Conservation (phyloP, 1,284 basidiomycete species). For the Athelia sp. region DNA sequence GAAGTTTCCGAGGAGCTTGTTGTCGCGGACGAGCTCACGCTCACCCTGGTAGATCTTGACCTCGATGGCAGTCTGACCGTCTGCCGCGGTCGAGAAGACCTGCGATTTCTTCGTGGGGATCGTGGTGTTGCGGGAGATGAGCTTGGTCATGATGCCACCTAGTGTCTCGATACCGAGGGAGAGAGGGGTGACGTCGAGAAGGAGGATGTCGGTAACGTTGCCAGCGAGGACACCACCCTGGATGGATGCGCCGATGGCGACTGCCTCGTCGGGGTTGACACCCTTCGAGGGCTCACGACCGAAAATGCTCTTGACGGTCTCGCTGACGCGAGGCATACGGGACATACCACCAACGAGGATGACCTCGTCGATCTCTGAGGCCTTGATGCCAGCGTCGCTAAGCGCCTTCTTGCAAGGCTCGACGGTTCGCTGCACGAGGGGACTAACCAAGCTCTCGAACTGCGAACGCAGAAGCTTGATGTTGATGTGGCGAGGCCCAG, state of each 20-base stretch:
- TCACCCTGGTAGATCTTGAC: constrained; percentile 99
- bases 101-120: constrained; percentile 99
- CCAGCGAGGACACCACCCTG: constrained; percentile 96
- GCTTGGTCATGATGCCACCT: constrained; percentile 97
- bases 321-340: constrained; percentile 93
- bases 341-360: constrained; percentile 98
- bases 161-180: constrained; percentile 95
- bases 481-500: constrained; percentile 97
- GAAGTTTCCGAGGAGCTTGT: constrained; percentile 99
- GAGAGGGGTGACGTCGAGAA: constrained; percentile 94
- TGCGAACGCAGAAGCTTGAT: constrained; percentile 82
- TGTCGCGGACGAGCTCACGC: constrained; percentile 95
- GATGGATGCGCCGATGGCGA: constrained; percentile 90
- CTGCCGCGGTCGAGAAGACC: constrained; percentile 96
- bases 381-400: constrained; percentile 86
- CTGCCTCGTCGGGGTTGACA: constrained; percentile 96
- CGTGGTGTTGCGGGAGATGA: constrained; percentile 95
- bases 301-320: constrained; percentile 89
- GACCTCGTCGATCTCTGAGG: constrained; percentile 91
- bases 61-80: constrained; percentile 93
- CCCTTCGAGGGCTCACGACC: constrained; percentile 96
- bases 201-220: constrained; percentile 93
- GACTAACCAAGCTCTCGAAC: constrained; percentile 83
- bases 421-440: constrained; percentile 85
- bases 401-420: constrained; percentile 99